phyloP scores from a whole-genome alignment of 768 basidiomycete genomes.

The Boletus rex-veris region DNA sequence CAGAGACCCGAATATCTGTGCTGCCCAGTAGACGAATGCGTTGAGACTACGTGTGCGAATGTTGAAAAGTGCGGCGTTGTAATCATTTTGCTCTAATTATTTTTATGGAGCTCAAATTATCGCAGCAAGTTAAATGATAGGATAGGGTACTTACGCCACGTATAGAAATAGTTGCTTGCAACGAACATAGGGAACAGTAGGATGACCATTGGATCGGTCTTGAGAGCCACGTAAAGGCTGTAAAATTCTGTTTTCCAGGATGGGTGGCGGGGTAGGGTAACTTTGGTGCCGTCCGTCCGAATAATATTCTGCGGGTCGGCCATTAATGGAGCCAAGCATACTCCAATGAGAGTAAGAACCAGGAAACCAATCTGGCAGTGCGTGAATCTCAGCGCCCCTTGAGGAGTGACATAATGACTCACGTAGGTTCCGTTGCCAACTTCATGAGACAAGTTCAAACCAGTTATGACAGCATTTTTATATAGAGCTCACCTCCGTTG shows the following conservation, averaged over 20 bases:
- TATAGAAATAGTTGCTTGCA: slow-evolving; percentile 82
- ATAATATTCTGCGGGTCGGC: slow-evolving; percentile 69
- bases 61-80: slow-evolving; percentile 75
- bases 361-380: slow-evolving; percentile 69
- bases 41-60: slow-evolving; percentile 77
- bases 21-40: slow-evolving; percentile 74
- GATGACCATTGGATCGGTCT: slow-evolving; percentile 67
- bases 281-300: slow-evolving; percentile 71
- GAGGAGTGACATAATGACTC: slow-evolving; percentile 22
- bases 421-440: slow-evolving; percentile 78
- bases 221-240: slow-evolving; percentile 64
- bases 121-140: neutral
- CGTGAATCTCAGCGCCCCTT: neutral
- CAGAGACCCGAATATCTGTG: slow-evolving; percentile 74
- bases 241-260: slow-evolving; percentile 76
- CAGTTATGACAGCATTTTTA: neutral
- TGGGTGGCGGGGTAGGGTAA: slow-evolving; percentile 58
- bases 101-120: slow-evolving; percentile 8
- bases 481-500: slow-evolving; percentile 25
- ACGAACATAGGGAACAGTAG: slow-evolving; percentile 85
- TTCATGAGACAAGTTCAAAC: slow-evolving; percentile 19
- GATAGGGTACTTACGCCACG: slow-evolving; percentile 58
- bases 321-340: slow-evolving; percentile 64
- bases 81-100: slow-evolving; percentile 68
- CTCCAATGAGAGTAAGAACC: slow-evolving; percentile 66